phyloP scores from a whole-genome alignment of 805 yeast genomes.

The Candida broadrunensis region DNA sequence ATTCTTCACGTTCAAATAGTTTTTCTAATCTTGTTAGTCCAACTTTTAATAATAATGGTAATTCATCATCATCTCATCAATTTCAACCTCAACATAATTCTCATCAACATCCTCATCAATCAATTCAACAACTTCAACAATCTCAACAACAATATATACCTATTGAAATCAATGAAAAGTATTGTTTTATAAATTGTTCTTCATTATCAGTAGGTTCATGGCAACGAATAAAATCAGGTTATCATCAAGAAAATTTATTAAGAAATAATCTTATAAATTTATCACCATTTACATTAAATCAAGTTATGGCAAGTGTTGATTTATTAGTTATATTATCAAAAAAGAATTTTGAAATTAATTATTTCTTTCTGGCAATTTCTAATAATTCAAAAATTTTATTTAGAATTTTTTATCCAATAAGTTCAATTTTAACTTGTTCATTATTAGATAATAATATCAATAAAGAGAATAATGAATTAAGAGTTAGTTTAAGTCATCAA shows the following conservation, averaged over 20 bases:
- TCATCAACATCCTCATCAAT: conserved; percentile 2
- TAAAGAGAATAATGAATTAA: conserved; percentile 44
- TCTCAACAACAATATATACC: conserved; percentile 30
- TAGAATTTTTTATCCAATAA: conserved; percentile 68
- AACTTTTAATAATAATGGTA: conserved; percentile 5
- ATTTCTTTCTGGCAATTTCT: conserved; percentile 73
- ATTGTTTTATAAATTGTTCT: conserved; percentile 64
- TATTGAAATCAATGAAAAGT: conserved; percentile 56
- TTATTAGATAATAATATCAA: conserved; percentile 46
- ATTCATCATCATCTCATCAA: conserved; percentile 6
- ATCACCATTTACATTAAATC: conserved; percentile 64
- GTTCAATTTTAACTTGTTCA: conserved; percentile 57
- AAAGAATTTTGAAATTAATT: conserved; percentile 69
- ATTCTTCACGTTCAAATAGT: conserved; percentile 23
- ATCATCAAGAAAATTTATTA: conserved; percentile 37
- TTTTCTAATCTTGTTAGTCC: conserved; percentile 6
- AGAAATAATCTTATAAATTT: conserved; percentile 52
- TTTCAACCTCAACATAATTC: background rate
- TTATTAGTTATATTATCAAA: conserved; percentile 67
- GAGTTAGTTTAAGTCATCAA: conserved; percentile 50
- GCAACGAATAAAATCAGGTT: conserved; percentile 74
- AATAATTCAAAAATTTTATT: conserved; percentile 66
- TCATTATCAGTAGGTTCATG: conserved; percentile 75
- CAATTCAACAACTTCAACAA: conserved; percentile 1
- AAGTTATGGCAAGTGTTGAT: conserved; percentile 66